Percentiles rank a stretch among this genome's conserved stretches.
Conservation (phyloP, 176 grass and related monocot genomes). For the Pontederia paniculata region DNA sequence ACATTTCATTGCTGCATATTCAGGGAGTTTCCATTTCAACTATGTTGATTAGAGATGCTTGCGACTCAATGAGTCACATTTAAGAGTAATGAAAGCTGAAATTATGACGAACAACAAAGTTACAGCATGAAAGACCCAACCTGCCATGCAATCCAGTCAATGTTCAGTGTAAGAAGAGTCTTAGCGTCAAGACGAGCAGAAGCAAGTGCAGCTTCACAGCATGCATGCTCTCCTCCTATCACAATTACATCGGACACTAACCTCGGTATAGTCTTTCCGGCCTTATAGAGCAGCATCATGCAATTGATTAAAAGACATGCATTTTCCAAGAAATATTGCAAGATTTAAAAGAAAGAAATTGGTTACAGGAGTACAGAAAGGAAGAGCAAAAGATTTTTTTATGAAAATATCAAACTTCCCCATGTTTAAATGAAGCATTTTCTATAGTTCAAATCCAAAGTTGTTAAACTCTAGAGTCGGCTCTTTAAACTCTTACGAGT, state of each 20-base stretch:
- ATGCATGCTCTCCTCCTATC: slow-evolving; percentile 83
- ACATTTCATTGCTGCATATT: too few species aligned
- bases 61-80: not conserved
- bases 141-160: slow-evolving; percentile 97
- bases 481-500: too few species aligned
- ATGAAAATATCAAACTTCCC: too few species aligned
- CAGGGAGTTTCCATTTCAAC: too few species aligned
- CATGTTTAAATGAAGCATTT: too few species aligned
- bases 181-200: slow-evolving; percentile 70
- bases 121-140: slow-evolving; percentile 24
- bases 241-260: slow-evolving; percentile 80
- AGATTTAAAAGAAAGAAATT: too few species aligned
- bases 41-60: not conserved
- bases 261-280: slow-evolving; percentile 13
- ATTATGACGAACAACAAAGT: not conserved
- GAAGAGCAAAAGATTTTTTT: too few species aligned
- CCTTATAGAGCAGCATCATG: slow-evolving; percentile 26
- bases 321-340: not conserved
- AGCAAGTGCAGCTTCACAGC: slow-evolving; percentile 87
- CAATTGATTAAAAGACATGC: not conserved
- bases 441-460: too few species aligned
- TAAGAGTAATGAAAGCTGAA: not conserved
- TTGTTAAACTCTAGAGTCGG: too few species aligned
- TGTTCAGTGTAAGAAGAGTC: slow-evolving; percentile 89
- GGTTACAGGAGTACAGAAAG: too few species aligned